Conservation (phyloP, 2,329 filamentous ascomycete genomes). For the Neophaeococcomyces aloes region DNA sequence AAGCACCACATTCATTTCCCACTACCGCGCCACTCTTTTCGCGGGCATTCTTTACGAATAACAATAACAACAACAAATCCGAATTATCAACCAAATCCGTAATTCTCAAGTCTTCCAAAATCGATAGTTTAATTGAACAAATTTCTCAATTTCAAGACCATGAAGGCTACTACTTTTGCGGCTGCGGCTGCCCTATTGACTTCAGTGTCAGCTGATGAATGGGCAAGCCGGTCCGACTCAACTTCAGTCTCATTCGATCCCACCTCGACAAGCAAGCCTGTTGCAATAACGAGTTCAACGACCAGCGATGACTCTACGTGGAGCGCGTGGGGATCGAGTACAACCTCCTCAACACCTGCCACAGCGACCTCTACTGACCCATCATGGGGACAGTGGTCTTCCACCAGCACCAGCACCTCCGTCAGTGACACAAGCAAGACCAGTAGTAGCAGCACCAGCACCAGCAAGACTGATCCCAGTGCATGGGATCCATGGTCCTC, state of each 20-base stretch:
- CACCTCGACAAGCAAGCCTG: not conserved
- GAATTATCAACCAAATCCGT: slow-evolving; percentile 9
- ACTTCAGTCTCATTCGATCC: not conserved
- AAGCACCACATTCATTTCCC: slow-evolving; percentile 11
- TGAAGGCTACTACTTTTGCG: slow-evolving; percentile 63
- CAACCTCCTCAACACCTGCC: slow-evolving; percentile 62
- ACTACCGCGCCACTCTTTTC: slow-evolving; percentile 50
- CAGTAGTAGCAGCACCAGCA: slow-evolving; percentile 17
- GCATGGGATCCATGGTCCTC: slow-evolving; percentile 25
- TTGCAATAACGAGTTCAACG: not conserved
- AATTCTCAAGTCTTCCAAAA: slow-evolving; percentile 21
- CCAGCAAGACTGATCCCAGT: slow-evolving; percentile 30
- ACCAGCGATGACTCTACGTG: not conserved
- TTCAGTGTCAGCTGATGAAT: slow-evolving; percentile 44
- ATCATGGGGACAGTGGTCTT: slow-evolving; percentile 42
- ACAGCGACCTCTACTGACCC: slow-evolving; percentile 34
- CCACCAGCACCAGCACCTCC: too few relatives aligned
- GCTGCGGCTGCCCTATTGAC: slow-evolving; percentile 47
- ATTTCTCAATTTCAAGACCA: slow-evolving; percentile 43
- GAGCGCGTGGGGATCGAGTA: slow-evolving; percentile 43
- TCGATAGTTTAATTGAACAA: slow-evolving; percentile 4
- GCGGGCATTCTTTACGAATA: slow-evolving; percentile 60
- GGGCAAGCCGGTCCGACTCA: slow-evolving; percentile 39
- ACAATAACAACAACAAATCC: slow-evolving; percentile 18
- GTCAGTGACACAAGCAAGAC: too few relatives aligned